Percentiles rank a stretch among this genome's conserved stretches.
phyloP scores from a whole-genome alignment of 148 eudicot genomes.

The Pouteria glomerata region DNA sequence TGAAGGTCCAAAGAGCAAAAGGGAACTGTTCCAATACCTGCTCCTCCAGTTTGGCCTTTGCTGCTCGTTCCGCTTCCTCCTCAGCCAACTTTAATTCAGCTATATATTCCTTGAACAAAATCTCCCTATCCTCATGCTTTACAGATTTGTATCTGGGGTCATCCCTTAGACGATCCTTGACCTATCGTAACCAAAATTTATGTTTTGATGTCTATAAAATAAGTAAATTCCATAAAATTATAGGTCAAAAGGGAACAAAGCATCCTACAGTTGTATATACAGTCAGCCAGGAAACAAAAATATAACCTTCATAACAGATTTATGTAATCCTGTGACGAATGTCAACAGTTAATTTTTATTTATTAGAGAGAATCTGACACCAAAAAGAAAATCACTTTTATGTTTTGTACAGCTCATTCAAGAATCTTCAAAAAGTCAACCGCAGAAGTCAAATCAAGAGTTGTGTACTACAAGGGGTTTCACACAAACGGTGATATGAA shows the following conservation, averaged over 20 bases:
- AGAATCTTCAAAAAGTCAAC: too few relatives aligned
- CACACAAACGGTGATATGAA: not conserved
- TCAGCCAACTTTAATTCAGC: conserved; percentile 65
- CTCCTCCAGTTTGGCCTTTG: conserved; percentile 70
- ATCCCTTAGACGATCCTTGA: conserved; percentile 75
- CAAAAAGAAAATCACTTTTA: not conserved
- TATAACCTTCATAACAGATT: not conserved
- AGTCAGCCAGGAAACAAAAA: not conserved
- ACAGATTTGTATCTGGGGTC: conserved; percentile 87
- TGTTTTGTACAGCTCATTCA: not conserved
- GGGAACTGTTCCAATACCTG: conserved; percentile 46
- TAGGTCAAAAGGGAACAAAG: too few relatives aligned
- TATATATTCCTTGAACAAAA: conserved; percentile 68
- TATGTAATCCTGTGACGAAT: not conserved
- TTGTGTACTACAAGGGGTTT: not conserved
- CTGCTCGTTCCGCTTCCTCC: conserved; percentile 56
- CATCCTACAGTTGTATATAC: not conserved
- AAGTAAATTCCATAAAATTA: too few relatives aligned
- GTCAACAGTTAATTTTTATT: not conserved
- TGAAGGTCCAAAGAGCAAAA: not conserved
- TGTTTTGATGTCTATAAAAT: not conserved
- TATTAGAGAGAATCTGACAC: not conserved
- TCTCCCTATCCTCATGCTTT: conserved; percentile 86
- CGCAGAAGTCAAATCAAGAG: too few relatives aligned
- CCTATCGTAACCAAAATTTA: conserved; percentile 36